Percentiles rank a stretch among this genome's conserved stretches.
phyloP scores from a whole-genome alignment of 2,329 filamentous ascomycete genomes.

The Neofusicoccum ribis region DNA sequence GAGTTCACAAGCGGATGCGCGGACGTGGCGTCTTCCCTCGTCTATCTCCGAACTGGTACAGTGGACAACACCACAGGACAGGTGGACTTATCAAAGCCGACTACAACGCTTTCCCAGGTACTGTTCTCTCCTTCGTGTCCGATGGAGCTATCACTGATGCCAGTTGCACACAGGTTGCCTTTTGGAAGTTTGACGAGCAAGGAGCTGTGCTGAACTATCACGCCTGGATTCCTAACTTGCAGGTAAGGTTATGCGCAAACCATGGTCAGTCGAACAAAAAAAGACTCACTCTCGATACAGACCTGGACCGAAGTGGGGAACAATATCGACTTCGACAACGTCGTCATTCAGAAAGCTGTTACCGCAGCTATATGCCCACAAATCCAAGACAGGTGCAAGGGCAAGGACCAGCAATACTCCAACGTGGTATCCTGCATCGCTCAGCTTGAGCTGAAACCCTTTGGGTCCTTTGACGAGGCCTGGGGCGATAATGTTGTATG shows the following conservation, averaged over 20 bases:
- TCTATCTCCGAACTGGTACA: constrained; percentile 31
- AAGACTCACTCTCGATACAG: neutral
- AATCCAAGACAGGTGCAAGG: constrained; percentile 39
- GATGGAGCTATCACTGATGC: no score
- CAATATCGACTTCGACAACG: constrained; percentile 30
- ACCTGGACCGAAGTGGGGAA: constrained; percentile 35
- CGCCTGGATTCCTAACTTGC: constrained; percentile 46
- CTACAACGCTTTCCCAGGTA: constrained; percentile 8
- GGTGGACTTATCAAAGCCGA: neutral
- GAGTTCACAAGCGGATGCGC: constrained; percentile 37
- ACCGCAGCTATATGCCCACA: constrained; percentile 34
- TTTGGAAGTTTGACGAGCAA: constrained; percentile 49
- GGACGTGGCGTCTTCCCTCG: constrained; percentile 40
- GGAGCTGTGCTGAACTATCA: constrained; percentile 47
- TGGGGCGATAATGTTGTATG: constrained; percentile 50
- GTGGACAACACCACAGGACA: neutral
- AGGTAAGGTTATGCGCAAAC: constrained; percentile 20
- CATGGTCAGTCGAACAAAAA: neutral
- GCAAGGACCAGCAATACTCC: constrained; percentile 39
- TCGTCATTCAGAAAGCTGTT: constrained; percentile 28
- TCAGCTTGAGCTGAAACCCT: constrained; percentile 35
- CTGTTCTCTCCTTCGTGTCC: no score
- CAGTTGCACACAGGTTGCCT: constrained; percentile 32
- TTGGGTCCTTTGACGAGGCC: constrained; percentile 44
- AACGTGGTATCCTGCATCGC: constrained; percentile 36